phyloP scores from a whole-genome alignment of 257 asterid species.

The Solanum corneliomulleri region DNA sequence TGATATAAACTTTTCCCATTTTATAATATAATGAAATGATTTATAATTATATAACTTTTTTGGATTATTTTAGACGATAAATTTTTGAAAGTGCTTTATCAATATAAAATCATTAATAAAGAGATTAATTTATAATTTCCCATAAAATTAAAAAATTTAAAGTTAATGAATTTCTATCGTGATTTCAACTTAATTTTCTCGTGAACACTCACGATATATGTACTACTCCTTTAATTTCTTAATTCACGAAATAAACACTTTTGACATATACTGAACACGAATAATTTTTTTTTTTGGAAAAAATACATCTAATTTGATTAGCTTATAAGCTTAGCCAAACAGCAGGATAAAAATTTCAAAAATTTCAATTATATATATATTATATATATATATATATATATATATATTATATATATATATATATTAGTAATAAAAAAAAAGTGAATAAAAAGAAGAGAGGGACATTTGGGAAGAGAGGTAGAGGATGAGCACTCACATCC shows the following conservation, averaged over 20 bases:
- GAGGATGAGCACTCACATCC: constrained; percentile 6
- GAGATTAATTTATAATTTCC: not conserved
- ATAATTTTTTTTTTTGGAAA: not conserved
- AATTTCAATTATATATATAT: not conserved
- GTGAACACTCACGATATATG: not conserved
- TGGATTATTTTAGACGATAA: not conserved
- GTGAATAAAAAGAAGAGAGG: constrained; percentile 4
- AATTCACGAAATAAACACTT: not conserved
- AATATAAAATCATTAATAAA: not conserved
- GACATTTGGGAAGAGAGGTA: not conserved
- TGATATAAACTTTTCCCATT: not conserved
- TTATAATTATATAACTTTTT: no score
- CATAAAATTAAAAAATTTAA: not conserved
- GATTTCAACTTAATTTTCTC: not conserved
- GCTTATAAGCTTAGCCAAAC: not conserved
- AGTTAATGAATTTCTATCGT: not conserved
- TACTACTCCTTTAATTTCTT: not conserved
- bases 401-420: not conserved
- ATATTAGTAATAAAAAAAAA: not conserved
- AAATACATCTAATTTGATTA: not conserved
- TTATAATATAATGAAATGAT: no score
- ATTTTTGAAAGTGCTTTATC: not conserved
- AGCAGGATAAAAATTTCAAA: not conserved
- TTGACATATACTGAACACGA: not conserved
- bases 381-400: not conserved